These are phyloP conservation scores for Plasmodium knowlesi DNA, from an alignment of 169 alveolate species.

Conservation along the genomic window DNA sequence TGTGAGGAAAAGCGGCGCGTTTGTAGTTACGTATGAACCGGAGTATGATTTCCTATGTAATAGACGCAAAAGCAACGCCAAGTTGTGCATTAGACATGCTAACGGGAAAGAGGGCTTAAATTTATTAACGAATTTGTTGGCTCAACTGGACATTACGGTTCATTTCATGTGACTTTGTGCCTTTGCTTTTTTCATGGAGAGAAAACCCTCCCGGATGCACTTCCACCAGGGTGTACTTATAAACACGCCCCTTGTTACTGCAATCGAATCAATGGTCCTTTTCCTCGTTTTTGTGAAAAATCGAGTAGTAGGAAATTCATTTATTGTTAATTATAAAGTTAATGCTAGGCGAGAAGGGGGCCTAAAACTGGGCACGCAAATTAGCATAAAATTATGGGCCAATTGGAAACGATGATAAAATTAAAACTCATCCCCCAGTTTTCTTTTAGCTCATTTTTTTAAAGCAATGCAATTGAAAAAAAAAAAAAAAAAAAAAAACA, in stretches of 20 bases:
- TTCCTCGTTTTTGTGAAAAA: neutral
- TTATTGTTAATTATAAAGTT: constrained; percentile 16
- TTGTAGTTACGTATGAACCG: constrained; percentile 52
- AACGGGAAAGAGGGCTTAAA: constrained; percentile 42
- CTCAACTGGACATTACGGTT: constrained; percentile 21
- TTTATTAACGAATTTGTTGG: constrained; percentile 10
- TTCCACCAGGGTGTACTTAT: neutral
- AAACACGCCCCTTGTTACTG: neutral
- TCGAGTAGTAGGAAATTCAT: neutral
- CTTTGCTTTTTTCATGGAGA: neutral
- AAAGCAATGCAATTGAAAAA: neutral
- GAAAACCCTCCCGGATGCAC: neutral
- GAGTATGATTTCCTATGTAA: constrained; percentile 56
- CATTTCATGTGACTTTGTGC: neutral
- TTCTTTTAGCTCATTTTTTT: neutral
- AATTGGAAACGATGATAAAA: neutral
- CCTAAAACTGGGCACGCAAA: neutral
- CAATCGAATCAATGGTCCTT: neutral
- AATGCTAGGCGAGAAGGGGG: neutral
- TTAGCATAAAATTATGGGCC: neutral
- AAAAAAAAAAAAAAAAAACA: neutral
- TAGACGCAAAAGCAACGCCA: constrained; percentile 61
- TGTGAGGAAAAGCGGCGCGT: constrained; percentile 42
- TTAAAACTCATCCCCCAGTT: neutral
- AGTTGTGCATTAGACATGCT: constrained; percentile 52